Evolutionary conservation across 176 grass and related monocot species (phyloP).

Genomic region (Coix lacrymajobi): DNA sequence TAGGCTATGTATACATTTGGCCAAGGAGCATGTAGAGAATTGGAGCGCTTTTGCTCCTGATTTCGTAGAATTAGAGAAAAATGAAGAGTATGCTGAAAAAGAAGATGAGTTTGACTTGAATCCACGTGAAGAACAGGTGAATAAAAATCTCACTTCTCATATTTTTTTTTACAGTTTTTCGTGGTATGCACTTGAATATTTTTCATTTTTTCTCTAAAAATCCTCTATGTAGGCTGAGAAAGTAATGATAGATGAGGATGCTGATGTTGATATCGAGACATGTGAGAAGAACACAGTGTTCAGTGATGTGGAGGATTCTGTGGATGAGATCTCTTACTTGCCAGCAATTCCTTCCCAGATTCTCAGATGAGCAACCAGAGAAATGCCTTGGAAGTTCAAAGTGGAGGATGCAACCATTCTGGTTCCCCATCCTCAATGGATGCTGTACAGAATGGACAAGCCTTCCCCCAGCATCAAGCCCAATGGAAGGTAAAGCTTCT

Average conservation of each 20-base stretch:
- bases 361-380: conserved; percentile 73
- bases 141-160: neutral
- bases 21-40: conserved; percentile 84
- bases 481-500: conserved; percentile 57
- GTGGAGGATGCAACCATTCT: conserved; percentile 89
- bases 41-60: conserved; percentile 99
- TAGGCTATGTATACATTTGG: conserved; percentile 76
- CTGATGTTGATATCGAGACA: conserved; percentile 68
- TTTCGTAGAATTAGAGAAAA: conserved; percentile 93
- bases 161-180: conserved; percentile 25
- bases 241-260: conserved; percentile 68
- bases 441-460: conserved; percentile 64
- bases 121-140: conserved; percentile 72
- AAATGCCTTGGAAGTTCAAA: conserved; percentile 92
- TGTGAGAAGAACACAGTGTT: conserved; percentile 58
- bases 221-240: conserved; percentile 67
- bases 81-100: conserved; percentile 90
- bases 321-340: conserved; percentile 61
- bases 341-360: conserved; percentile 77
- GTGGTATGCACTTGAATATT: conserved; percentile 19
- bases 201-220: conserved; percentile 28
- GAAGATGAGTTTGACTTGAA: conserved; percentile 94
- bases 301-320: conserved; percentile 58
- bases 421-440: conserved; percentile 81
- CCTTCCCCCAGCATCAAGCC: conserved; percentile 63